Base-by-base conservation (phyloP, 192 early-diverging fungal genomes). In the Dissophora ornata region DNA sequence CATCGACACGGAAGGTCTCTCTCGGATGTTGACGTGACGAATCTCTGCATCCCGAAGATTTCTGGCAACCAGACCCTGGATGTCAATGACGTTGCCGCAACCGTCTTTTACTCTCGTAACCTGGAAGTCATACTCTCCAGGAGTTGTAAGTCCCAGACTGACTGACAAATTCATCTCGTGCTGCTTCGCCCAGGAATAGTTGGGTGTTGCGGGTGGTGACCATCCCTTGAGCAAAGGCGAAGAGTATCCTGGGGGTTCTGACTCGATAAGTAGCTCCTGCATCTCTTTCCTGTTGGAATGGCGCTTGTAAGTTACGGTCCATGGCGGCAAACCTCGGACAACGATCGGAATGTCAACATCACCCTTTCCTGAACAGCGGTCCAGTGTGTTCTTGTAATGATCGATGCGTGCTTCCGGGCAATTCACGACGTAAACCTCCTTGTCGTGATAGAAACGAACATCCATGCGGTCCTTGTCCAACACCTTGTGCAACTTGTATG, bases 111-210 rank as follows among this genome's bases (percentile, higher is more conserved):
- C 56, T 16, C 26, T 56, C 4, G 41, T 74, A 7, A 65, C 61
- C 18, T 74, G 70, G 25, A 74, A 74, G 15, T 25, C 36, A 18
- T 74, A 74, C 2, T 58, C 36, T 28, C 70, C 70, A 15, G 70
- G 62, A 7, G 25, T 65, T 18, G 61, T 55, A 7, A 74, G 62
- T 16, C 70, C 62, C 24, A 74, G 28, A 49, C 54, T 64, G 56
- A 59, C 70, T 19, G 70, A 53, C 21, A 74, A 24, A 21, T 74
- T 74, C 70, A 74, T 74, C 25, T 74, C 70, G 11, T 65, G 70
- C 30, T 65, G 70, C 30, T 58, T 64, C 4, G 70, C 70, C 70
- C 70, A 74, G 0, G 54, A 58, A 24, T 74, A 74, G 18, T 65
- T 57, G 15, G 53, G 61, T n/a, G 11, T 59, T 18, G 62, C 29